Base-by-base conservation (phyloP, 2,329 filamentous ascomycete species). In the Coniochaeta ligniaria region DNA sequence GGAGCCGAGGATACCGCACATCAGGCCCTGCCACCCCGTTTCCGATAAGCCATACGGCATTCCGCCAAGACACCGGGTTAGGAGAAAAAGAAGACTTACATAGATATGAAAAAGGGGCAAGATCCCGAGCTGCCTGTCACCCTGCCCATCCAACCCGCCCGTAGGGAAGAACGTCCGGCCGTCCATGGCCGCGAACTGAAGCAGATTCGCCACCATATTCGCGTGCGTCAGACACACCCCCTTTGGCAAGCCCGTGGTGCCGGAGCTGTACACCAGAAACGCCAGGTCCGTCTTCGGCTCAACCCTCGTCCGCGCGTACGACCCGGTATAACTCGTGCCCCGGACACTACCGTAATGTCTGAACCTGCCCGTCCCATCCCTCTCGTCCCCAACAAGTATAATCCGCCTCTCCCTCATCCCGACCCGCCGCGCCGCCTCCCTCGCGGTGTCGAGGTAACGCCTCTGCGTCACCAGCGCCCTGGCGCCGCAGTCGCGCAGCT, bases 71-170 rank as follows among this genome's bases (percentile, higher is more conserved):
- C n/a, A n/a, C n/a, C n/a, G n/a, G n/a, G n/a, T n/a, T n/a, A n/a
- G n/a, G n/a, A n/a, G 35, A 36, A 14, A 36, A 14, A 36, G 12
- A 36, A 36, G 35, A 41, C 38, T 41, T n/a, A 41, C 38, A 69
- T 96, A 96, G 64, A 96, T 93, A 71, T 96, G 92, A 75, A 92
- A 96, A 73, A 96, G 95, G 0, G 93, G 93, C 12, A 96, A 74
- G 61, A 96, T 88, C 1, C 90, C 90, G 7, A 97, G 74, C 33
- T 95, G 78, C 62, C 83, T 85, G 70, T 96, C 93, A 0, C 86
- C 83, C 60, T 85, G 79, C 9, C 85, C 85, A 68, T 83, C 82
- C 2, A 77, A 70, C 0, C 83, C 81, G 5, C 86, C 85, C 43
- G 82, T 77, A 71, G 84, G 83, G 22, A 75, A 77, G 60, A 90